phyloP scores from a whole-genome alignment of 129 eudicot genomes.

The Chrysanthemum lavandulifolium region DNA sequence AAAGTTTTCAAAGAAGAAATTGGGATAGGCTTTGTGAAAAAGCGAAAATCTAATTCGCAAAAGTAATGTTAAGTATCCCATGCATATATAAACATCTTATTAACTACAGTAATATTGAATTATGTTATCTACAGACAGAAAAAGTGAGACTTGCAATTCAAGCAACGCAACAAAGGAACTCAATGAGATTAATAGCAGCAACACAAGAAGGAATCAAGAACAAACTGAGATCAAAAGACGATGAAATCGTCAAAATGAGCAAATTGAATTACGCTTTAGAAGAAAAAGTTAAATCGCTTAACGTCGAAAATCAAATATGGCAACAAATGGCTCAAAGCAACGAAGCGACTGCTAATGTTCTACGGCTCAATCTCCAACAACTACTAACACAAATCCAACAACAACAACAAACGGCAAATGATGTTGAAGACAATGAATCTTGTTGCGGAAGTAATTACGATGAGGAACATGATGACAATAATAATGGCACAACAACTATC shows the following conservation, averaged over 20 bases:
- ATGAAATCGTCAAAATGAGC: slow-evolving; percentile 56
- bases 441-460: slow-evolving; percentile 73
- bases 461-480: slow-evolving; percentile 9
- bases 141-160: slow-evolving; percentile 61
- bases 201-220: slow-evolving; percentile 48
- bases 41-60: no score
- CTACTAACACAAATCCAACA: slow-evolving; percentile 47
- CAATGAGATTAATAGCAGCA: slow-evolving; percentile 54
- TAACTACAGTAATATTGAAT: background rate
- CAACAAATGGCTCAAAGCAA: slow-evolving; percentile 78
- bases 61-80: background rate
- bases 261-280: slow-evolving; percentile 58
- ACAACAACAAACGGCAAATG: slow-evolving; percentile 9
- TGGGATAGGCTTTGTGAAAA: no score
- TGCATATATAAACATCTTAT: background rate
- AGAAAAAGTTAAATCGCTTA: slow-evolving; percentile 59
- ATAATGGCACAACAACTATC: slow-evolving; percentile 1
- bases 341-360: slow-evolving; percentile 81
- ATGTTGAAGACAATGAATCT: slow-evolving; percentile 54
- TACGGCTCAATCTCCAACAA: slow-evolving; percentile 60
- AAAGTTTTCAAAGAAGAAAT: no score
- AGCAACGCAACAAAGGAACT: slow-evolving; percentile 43
- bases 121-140: slow-evolving; percentile 45
- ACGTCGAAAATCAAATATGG: slow-evolving; percentile 72
- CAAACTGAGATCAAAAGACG: slow-evolving; percentile 53